Evolutionary conservation across 2,329 filamentous ascomycete genomes (phyloP).

Genomic region (Myriosclerotinia curreyana): DNA sequence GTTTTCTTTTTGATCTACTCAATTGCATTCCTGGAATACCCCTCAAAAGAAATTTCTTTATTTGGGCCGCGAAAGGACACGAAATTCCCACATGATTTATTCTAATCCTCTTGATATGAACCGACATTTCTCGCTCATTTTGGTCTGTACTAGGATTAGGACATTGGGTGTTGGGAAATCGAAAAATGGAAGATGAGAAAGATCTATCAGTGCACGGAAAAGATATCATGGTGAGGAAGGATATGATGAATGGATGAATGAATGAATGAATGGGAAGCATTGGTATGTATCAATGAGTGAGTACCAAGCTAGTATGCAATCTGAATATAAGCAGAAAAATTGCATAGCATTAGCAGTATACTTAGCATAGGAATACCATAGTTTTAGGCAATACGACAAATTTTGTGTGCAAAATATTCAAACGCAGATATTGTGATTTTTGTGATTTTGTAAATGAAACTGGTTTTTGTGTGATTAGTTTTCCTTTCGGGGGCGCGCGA

Average conservation of each 20-base stretch:
- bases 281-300: background rate
- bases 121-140: background rate
- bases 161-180: background rate
- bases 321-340: background rate
- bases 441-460: background rate
- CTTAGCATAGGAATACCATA: background rate
- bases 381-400: background rate
- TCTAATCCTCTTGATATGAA: background rate
- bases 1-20: background rate
- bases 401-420: background rate
- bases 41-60: background rate
- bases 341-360: background rate
- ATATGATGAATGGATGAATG: background rate
- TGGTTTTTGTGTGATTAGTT: background rate
- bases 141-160: background rate
- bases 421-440: background rate
- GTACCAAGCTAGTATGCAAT: background rate
- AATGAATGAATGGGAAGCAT: background rate
- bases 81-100: background rate
- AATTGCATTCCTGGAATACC: background rate
- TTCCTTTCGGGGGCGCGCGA: too few relatives aligned
- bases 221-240: background rate
- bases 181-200: background rate
- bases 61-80: background rate
- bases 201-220: background rate